Conservation (phyloP, 306 rosid genomes). For the Heteromeles arbutifolia region DNA sequence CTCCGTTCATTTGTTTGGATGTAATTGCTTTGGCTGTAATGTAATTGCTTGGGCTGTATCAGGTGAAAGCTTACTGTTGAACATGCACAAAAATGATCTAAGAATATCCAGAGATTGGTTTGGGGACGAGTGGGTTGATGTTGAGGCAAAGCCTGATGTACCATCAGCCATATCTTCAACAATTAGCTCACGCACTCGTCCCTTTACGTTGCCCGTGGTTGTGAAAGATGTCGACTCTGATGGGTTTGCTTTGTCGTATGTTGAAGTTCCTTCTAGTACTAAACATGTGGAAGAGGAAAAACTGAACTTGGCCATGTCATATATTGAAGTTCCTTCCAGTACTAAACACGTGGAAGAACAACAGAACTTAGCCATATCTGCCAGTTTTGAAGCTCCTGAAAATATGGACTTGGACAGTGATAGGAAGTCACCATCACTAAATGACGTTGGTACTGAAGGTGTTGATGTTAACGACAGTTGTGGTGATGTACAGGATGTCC, state of each 20-base stretch:
- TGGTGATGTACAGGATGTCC: conserved; percentile 28
- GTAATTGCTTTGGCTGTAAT: conserved; percentile 9
- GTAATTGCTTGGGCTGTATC: conserved; percentile 14
- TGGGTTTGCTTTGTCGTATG: conserved; percentile 31
- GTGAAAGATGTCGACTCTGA: conserved; percentile 33
- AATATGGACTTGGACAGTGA: conserved; percentile 18
- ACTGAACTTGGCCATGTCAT: conserved; percentile 11
- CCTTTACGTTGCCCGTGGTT: conserved; percentile 31
- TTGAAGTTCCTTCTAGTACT: conserved; percentile 33
- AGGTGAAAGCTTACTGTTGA: conserved; percentile 76
- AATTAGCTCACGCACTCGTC: conserved; percentile 31
- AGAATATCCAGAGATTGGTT: conserved; percentile 89
- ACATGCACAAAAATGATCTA: conserved; percentile 52
- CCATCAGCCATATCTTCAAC: conserved; percentile 38
- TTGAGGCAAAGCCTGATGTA: conserved; percentile 58
- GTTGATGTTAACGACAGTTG: conserved; percentile 24
- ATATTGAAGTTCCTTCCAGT: conserved; percentile 31
- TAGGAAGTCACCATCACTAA: conserved; percentile 33
- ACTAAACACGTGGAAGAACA: conserved; percentile 34
- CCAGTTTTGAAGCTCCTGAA: conserved; percentile 35
- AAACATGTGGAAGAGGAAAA: conserved; percentile 36
- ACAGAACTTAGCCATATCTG: conserved; percentile 12
- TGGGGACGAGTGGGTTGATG: conserved; percentile 64
- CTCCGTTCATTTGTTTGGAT: conserved; percentile 1
- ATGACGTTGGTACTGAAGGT: conserved; percentile 21